Evolutionary conservation across 2,329 filamentous ascomycete genomes (phyloP).

Genomic region (Dactylellina cionopaga): DNA sequence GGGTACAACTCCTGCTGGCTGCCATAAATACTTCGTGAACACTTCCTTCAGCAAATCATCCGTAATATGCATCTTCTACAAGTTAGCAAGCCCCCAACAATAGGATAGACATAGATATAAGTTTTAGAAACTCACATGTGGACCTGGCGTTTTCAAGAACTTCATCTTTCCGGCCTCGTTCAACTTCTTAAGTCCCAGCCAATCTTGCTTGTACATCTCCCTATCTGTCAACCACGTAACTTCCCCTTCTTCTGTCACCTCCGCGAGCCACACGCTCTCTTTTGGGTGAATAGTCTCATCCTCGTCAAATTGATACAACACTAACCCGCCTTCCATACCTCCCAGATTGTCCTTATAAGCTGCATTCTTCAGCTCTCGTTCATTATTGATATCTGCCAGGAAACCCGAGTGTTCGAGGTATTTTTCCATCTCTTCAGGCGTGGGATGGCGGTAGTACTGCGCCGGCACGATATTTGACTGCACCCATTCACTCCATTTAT

Average conservation of each 20-base stretch:
- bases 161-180: slow-evolving; percentile 81
- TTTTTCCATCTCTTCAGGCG: slow-evolving; percentile 69
- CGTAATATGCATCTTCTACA: slow-evolving; percentile 40
- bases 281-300: slow-evolving; percentile 89
- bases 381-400: slow-evolving; percentile 95
- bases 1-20: slow-evolving; percentile 26
- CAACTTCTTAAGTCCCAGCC: slow-evolving; percentile 83
- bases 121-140: slow-evolving; percentile 78
- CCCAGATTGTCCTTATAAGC: slow-evolving; percentile 78
- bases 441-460: slow-evolving; percentile 84
- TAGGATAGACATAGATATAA: too few species aligned
- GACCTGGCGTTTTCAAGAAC: slow-evolving; percentile 77
- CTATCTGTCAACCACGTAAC: slow-evolving; percentile 75
- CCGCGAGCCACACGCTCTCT: slow-evolving; percentile 89
- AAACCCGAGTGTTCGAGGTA: slow-evolving; percentile 88
- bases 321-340: slow-evolving; percentile 74
- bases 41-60: slow-evolving; percentile 41
- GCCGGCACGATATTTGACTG: slow-evolving; percentile 86
- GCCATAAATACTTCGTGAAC: slow-evolving; percentile 46
- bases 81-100: background rate
- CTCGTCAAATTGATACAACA: slow-evolving; percentile 88
- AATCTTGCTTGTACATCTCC: slow-evolving; percentile 85
- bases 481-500: slow-evolving; percentile 81
- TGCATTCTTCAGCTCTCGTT: slow-evolving; percentile 76
- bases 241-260: slow-evolving; percentile 73